Conservation (phyloP, 2,329 filamentous ascomycete genomes). For the Fusarium bulbicola region DNA sequence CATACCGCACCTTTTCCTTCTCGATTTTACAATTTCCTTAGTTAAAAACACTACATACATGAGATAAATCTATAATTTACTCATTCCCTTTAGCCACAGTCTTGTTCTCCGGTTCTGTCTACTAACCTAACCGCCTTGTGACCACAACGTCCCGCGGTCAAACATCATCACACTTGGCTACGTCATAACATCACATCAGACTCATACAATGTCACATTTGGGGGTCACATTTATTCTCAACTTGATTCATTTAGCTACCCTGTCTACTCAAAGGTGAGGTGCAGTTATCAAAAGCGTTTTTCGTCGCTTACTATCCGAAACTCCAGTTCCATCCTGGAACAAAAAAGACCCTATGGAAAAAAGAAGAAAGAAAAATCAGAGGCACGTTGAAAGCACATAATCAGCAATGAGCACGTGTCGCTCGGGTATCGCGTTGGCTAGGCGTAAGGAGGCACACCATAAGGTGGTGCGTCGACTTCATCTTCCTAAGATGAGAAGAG, state of each 20-base stretch:
- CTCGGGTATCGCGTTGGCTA: conserved; percentile 14
- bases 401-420: background rate
- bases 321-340: conserved; percentile 27
- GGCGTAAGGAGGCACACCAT: conserved; percentile 7
- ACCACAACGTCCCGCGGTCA: background rate
- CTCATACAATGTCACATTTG: background rate
- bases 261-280: conserved; percentile 2
- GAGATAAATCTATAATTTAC: accelerated
- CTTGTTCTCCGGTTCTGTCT: background rate
- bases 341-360: conserved; percentile 28
- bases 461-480: background rate
- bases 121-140: background rate
- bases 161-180: background rate
- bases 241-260: conserved; percentile 29
- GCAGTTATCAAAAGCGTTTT: conserved; percentile 11
- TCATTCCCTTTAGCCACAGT: accelerated
- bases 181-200: background rate
- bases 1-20: accelerated
- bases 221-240: background rate
- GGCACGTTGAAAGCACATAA: conserved; percentile 8
- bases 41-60: background rate
- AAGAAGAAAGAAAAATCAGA: conserved; percentile 24
- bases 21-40: accelerated
- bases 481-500: conserved; percentile 37
- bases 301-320: conserved; percentile 34